phyloP scores from a whole-genome alignment of 2,329 filamentous ascomycete genomes.

The Samsoniella hepiali region DNA sequence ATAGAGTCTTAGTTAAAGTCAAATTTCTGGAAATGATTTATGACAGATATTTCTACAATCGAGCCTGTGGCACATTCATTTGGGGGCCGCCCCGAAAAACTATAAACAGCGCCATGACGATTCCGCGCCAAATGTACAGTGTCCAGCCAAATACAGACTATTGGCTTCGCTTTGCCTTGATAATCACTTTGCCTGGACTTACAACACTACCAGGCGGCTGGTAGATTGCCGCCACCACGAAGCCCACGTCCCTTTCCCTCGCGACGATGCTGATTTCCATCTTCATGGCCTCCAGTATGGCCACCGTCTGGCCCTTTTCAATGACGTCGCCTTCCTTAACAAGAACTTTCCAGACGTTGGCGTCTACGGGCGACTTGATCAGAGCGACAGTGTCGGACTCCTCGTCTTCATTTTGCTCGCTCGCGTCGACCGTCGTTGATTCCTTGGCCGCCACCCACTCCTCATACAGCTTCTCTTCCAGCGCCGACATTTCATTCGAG shows the following conservation, averaged over 20 bases:
- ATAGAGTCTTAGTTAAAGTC: too few species aligned
- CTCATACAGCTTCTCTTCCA: constrained; percentile 30
- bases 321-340: constrained; percentile 37
- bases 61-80: too few species aligned
- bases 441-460: constrained; percentile 23
- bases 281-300: constrained; percentile 56
- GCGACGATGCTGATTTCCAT: constrained; percentile 47
- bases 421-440: constrained; percentile 20
- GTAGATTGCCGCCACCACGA: not conserved
- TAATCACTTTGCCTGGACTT: constrained; percentile 9
- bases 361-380: constrained; percentile 43
- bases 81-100: too few species aligned
- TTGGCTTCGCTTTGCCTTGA: not conserved
- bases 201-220: constrained; percentile 15
- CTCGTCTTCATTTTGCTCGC: not conserved
- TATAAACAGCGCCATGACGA: too few species aligned
- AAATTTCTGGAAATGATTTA: too few species aligned
- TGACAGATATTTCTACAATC: too few species aligned
- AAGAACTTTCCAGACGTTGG: constrained; percentile 53
- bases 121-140: too few species aligned
- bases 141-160: too few species aligned
- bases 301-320: constrained; percentile 39
- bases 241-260: not conserved
- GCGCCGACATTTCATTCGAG: constrained; percentile 21
- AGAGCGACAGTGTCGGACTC: constrained; percentile 28